Percentiles rank a stretch among this genome's conserved stretches.
Conservation (phyloP, 345 rosid species). For the Lepidium sativum region DNA sequence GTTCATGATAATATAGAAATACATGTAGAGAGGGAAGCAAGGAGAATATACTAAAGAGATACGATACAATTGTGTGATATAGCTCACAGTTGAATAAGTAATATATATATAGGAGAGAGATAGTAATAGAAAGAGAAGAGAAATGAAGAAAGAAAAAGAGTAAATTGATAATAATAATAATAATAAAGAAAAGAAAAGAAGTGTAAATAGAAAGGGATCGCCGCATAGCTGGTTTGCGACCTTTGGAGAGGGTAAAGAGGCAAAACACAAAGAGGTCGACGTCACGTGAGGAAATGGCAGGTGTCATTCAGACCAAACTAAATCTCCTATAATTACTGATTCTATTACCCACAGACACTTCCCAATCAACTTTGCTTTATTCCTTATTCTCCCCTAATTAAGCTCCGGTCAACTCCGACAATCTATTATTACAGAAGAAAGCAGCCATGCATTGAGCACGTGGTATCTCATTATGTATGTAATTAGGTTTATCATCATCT, state of each 20-base stretch:
- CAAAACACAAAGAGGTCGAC: conserved; percentile 12
- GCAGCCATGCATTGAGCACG: conserved; percentile 11
- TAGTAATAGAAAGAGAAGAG: no score
- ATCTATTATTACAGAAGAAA: background rate
- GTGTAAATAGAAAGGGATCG: background rate
- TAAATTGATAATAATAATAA: no score
- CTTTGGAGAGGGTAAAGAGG: conserved; percentile 7
- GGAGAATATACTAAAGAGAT: no score
- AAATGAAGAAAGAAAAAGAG: no score
- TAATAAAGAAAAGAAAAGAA: no score
- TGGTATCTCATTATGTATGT: background rate
- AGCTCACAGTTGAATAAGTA: no score
- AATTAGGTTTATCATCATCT: background rate
- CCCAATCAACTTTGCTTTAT: conserved; percentile 22
- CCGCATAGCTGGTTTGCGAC: conserved; percentile 20
- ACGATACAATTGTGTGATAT: no score
- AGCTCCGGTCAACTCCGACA: conserved; percentile 7
- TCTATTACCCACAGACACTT: no score
- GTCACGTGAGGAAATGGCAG: background rate
- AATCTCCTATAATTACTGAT: background rate
- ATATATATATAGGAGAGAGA: no score
- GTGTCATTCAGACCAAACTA: background rate
- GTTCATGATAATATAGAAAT: background rate
- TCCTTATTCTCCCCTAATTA: conserved; percentile 12
- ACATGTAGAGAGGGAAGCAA: no score